Evolutionary conservation across 1,284 basidiomycete genomes (phyloP).

Genomic region (Rhizoctonia solani): DNA sequence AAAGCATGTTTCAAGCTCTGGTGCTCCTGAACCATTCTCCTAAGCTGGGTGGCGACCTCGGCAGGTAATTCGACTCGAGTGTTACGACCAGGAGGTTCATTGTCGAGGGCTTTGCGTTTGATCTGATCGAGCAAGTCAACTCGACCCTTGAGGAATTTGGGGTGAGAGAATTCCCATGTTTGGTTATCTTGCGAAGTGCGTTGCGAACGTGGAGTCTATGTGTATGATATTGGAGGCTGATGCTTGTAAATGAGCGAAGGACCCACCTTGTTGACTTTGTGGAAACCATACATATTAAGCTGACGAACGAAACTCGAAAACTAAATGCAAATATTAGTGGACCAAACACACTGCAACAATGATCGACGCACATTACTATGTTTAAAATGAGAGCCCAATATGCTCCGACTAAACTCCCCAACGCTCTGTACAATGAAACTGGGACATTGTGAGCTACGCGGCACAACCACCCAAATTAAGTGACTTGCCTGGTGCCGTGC

Average conservation of each 20-base stretch:
- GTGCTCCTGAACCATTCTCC: slow-evolving; percentile 70
- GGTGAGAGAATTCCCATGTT: slow-evolving; percentile 88
- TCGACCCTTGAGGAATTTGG: slow-evolving; percentile 80
- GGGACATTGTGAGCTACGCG: neutral
- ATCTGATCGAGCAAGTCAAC: slow-evolving; percentile 83
- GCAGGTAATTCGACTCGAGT: slow-evolving; percentile 71
- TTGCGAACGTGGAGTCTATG: slow-evolving; percentile 79
- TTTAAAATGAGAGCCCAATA: slow-evolving; percentile 80
- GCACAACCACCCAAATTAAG: neutral
- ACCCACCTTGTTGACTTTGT: slow-evolving; percentile 77
- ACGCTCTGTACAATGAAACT: slow-evolving; percentile 81
- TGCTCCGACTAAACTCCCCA: slow-evolving; percentile 78
- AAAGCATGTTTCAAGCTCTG: slow-evolving; percentile 58
- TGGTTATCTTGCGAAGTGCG: slow-evolving; percentile 77
- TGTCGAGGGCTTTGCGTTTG: slow-evolving; percentile 78
- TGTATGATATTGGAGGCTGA: neutral
- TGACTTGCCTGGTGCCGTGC: slow-evolving; percentile 62
- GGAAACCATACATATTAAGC: slow-evolving; percentile 88
- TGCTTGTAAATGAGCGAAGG: neutral
- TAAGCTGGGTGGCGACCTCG: slow-evolving; percentile 71
- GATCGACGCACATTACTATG: slow-evolving; percentile 71
- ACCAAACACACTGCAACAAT: neutral
- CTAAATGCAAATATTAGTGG: too few relatives aligned
- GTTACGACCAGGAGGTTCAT: slow-evolving; percentile 23
- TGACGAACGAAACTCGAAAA: slow-evolving; percentile 89